Conservation (phyloP, 2,329 filamentous ascomycete species). For the Calonectria crousiana region DNA sequence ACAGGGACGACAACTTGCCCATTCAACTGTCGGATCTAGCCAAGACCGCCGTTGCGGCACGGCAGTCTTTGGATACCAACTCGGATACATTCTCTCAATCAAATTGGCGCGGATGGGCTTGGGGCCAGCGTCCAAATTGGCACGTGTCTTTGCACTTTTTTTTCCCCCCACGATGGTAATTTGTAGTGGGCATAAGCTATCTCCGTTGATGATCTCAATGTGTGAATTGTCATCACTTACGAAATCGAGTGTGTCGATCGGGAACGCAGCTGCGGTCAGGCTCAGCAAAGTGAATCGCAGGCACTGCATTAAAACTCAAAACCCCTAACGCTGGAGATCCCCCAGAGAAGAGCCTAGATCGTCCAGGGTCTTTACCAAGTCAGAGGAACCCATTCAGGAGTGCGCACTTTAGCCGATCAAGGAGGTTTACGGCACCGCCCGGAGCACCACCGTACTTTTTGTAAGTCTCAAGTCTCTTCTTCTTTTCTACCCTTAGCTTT, state of each 20-base stretch:
- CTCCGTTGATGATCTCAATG: background rate
- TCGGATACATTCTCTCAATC: constrained; percentile 7
- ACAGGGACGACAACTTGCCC: constrained; percentile 12
- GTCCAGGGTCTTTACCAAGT: background rate
- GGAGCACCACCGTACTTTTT: too few species aligned
- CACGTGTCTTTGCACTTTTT: background rate
- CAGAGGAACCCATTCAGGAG: background rate
- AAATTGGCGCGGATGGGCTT: background rate
- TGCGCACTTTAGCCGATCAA: background rate
- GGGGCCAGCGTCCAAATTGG: background rate
- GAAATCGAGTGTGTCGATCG: constrained; percentile 8
- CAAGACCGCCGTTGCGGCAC: constrained; percentile 9
- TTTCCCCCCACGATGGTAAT: background rate
- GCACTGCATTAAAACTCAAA: constrained; percentile 15
- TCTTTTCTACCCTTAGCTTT: background rate
- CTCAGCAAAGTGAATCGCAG: constrained; percentile 5
- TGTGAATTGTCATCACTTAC: background rate
- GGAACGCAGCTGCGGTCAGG: constrained; percentile 15
- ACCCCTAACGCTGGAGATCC: constrained; percentile 16
- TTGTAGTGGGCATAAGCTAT: background rate
- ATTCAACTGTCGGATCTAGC: constrained; percentile 1
- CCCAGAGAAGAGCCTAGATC: constrained; percentile 9
- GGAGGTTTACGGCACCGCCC: background rate
- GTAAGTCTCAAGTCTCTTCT: background rate
- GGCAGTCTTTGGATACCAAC: constrained; percentile 10